Conservation (phyloP, 2,329 filamentous ascomycete species). For the Penicillium brevicompactum region DNA sequence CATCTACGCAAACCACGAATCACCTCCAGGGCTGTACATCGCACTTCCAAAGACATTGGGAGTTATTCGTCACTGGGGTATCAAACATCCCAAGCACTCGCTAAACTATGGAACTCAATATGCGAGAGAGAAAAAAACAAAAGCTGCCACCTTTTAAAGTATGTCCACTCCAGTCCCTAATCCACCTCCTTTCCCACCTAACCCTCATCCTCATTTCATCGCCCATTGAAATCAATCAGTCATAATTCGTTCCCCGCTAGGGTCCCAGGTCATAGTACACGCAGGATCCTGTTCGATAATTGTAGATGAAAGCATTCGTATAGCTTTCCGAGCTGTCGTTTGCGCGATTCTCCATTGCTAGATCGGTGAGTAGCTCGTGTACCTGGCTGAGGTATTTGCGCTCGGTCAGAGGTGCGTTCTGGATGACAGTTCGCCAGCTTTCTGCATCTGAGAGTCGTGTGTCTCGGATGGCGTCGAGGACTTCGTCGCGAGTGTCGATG, state of each 20-base stretch:
- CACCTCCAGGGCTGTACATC: background rate
- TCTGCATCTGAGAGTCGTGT: slow-evolving; percentile 79
- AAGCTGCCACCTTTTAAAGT: slow-evolving; percentile 4
- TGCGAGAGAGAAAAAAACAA: background rate
- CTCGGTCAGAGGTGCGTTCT: slow-evolving; percentile 74
- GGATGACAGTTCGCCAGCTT: slow-evolving; percentile 79
- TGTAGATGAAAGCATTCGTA: slow-evolving; percentile 84
- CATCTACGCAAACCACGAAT: background rate
- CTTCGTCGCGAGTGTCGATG: slow-evolving; percentile 82
- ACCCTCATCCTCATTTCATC: background rate
- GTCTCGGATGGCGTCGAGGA: slow-evolving; percentile 73
- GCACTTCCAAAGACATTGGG: background rate
- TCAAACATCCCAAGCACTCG: slow-evolving; percentile 20
- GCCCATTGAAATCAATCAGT: slow-evolving; percentile 8
- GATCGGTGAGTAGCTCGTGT: slow-evolving; percentile 69
- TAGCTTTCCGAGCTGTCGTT: slow-evolving; percentile 54
- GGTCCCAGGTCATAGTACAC: slow-evolving; percentile 78
- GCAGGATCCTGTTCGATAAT: slow-evolving; percentile 81
- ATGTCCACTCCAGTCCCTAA: slow-evolving; percentile 4
- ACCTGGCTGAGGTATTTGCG: slow-evolving; percentile 81
- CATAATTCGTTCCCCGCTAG: slow-evolving; percentile 24
- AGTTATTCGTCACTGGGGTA: slow-evolving; percentile 24
- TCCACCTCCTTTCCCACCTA: slow-evolving; percentile 11
- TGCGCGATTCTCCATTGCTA: slow-evolving; percentile 55
- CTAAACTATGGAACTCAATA: slow-evolving; percentile 17